phyloP scores from a whole-genome alignment of 768 basidiomycete species.

The Auriculariales sp. region DNA sequence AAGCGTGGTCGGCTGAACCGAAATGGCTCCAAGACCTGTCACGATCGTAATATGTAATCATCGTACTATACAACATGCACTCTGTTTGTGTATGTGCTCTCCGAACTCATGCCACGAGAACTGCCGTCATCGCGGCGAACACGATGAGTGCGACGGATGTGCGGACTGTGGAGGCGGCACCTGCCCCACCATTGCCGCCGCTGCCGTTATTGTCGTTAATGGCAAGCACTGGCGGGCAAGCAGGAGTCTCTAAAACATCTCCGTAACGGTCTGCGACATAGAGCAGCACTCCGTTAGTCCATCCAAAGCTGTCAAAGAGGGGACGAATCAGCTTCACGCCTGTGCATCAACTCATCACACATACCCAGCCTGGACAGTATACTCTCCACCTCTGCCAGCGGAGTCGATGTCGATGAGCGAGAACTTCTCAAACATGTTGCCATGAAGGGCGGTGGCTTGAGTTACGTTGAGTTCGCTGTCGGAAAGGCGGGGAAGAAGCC shows the following conservation, averaged over 20 bases:
- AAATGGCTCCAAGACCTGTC: too few species aligned
- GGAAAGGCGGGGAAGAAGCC: constrained; percentile 53
- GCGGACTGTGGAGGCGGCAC: background rate
- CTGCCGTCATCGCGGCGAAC: background rate
- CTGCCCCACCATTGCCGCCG: background rate
- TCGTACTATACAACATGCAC: too few species aligned
- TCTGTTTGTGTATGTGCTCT: too few species aligned
- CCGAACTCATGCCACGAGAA: too few species aligned
- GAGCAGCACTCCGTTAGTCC: constrained; percentile 74
- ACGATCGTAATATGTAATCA: too few species aligned
- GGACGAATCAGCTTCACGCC: background rate
- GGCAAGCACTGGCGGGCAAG: constrained; percentile 37
- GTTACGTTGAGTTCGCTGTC: constrained; percentile 57
- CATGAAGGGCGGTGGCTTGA: constrained; percentile 27
- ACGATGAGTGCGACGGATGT: background rate
- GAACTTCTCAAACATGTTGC: constrained; percentile 82
- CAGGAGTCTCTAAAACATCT: constrained; percentile 37
- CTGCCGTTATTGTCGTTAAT: background rate
- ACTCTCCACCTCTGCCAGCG: constrained; percentile 73
- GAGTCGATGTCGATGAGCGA: constrained; percentile 65
- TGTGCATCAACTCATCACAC: background rate
- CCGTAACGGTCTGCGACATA: constrained; percentile 65
- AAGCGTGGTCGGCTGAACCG: too few species aligned
- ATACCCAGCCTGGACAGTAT: constrained; percentile 56
- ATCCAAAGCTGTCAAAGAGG: constrained; percentile 60